phyloP scores from a whole-genome alignment of 805 yeast genomes.

The Nakazawaea sp. region DNA sequence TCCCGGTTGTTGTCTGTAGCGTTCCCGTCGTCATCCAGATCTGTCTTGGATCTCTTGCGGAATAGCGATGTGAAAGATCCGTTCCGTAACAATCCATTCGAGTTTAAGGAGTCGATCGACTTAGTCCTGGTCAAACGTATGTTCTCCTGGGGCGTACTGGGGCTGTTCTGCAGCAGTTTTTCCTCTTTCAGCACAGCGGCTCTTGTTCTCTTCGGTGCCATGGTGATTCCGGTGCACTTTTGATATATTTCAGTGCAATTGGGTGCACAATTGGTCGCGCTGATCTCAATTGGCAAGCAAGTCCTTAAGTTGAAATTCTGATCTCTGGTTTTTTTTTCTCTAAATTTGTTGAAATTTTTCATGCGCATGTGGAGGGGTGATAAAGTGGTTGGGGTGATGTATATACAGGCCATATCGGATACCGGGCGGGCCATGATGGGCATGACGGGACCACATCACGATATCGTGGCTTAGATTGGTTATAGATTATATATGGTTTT shows the following conservation, averaged over 20 bases:
- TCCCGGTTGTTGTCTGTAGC: slow-evolving; percentile 8
- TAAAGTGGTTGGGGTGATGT: too few relatives aligned
- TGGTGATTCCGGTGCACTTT: background rate
- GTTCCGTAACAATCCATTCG: slow-evolving; percentile 8
- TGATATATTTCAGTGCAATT: too few relatives aligned
- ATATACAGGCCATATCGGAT: too few relatives aligned
- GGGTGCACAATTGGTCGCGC: too few relatives aligned
- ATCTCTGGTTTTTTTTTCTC: background rate
- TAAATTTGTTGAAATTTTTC: background rate
- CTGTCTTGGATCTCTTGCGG: slow-evolving; percentile 12
- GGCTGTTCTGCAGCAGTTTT: background rate
- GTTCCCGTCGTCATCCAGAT: slow-evolving; percentile 3
- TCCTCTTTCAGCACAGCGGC: slow-evolving; percentile 4
- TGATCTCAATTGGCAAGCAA: too few relatives aligned
- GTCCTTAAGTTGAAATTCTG: background rate
- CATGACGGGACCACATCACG: too few relatives aligned
- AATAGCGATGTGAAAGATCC: slow-evolving; percentile 14
- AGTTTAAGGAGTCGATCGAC: slow-evolving; percentile 4
- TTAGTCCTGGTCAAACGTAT: slow-evolving; percentile 1
- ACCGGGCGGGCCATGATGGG: too few relatives aligned
- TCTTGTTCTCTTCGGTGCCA: slow-evolving; percentile 11
- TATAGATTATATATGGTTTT: too few relatives aligned
- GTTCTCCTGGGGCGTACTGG: background rate
- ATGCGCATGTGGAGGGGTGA: background rate
- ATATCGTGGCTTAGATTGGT: too few relatives aligned